A percentile compares a stretch with the other conserved stretches of the same genome.
Conservation (phyloP, 768 basidiomycete genomes). For the Mycena belliarum region DNA sequence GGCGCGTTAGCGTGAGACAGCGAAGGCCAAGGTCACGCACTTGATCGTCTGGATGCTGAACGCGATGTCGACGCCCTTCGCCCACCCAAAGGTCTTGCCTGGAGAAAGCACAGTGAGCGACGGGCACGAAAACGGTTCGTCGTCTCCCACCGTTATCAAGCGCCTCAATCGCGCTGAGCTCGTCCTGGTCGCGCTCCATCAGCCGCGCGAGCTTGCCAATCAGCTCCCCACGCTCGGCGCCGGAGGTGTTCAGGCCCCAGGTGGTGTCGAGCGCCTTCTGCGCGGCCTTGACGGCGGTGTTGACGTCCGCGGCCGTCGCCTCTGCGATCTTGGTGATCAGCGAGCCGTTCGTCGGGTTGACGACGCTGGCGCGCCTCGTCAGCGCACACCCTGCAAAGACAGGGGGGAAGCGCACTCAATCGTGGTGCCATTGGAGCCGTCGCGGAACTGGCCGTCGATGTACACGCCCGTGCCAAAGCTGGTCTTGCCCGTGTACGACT, state of each 20-base stretch:
- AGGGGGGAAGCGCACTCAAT: conserved; percentile 24
- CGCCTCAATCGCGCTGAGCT: conserved; percentile 66
- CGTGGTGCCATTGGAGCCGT: conserved; percentile 51
- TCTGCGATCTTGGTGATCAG: conserved; percentile 50
- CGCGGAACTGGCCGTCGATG: conserved; percentile 70
- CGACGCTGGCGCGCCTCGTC: conserved; percentile 40
- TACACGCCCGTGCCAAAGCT: conserved; percentile 68
- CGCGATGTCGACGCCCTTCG: conserved; percentile 48
- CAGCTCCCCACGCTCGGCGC: conserved; percentile 46
- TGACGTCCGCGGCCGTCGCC: conserved; percentile 63
- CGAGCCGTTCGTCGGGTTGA: conserved; percentile 66
- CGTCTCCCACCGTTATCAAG: conserved; percentile 53
- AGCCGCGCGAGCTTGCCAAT: conserved; percentile 58
- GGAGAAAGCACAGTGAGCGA: background rate
- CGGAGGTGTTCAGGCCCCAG: conserved; percentile 61
- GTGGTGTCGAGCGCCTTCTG: conserved; percentile 56
- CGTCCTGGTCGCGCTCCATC: conserved; percentile 56
- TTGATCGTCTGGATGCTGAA: conserved; percentile 50
- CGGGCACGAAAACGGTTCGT: background rate
- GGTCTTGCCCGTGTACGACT: conserved; percentile 57
- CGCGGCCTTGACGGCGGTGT: conserved; percentile 63
- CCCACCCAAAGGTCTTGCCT: conserved; percentile 56
- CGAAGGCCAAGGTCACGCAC: background rate
- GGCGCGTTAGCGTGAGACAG: too few relatives aligned
- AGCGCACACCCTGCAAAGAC: background rate